Evolutionary conservation across 202 grass and related monocot species (phyloP).

Genomic region (Cymbopogon flexuosus): DNA sequence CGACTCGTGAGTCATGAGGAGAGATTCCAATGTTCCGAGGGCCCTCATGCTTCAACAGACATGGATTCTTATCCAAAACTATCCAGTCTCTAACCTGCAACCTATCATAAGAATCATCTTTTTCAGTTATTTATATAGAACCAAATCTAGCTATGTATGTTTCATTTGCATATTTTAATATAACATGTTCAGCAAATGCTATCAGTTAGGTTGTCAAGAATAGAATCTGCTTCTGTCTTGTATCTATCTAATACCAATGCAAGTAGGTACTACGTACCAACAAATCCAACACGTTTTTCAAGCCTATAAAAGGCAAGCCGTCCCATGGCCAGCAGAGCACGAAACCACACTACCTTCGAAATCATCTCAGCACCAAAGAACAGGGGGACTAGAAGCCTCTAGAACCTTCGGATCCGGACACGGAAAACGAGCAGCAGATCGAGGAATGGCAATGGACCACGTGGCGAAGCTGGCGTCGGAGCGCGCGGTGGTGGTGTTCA

Average conservation of each 20-base stretch:
- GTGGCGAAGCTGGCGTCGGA: slow-evolving; percentile 51
- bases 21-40: slow-evolving; percentile 14
- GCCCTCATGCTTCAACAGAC: slow-evolving; percentile 9
- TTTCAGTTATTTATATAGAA: background rate
- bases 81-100: background rate
- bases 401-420: background rate
- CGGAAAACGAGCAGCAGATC: background rate
- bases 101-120: background rate
- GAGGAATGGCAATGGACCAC: slow-evolving; percentile 36
- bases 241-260: background rate
- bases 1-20: background rate
- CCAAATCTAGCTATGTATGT: slow-evolving; percentile 14
- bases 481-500: slow-evolving; percentile 73
- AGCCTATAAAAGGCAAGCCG: slow-evolving; percentile 29
- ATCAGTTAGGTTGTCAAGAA: background rate
- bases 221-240: background rate
- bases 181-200: slow-evolving; percentile 15
- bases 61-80: slow-evolving; percentile 24
- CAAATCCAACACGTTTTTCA: background rate
- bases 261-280: background rate
- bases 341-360: slow-evolving; percentile 8
- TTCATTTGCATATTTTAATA: background rate
- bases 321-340: background rate
- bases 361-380: background rate
- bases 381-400: background rate